These are phyloP conservation scores for Alloteropsis semialata DNA, from an alignment of 176 grass and related monocot species.

Conservation along the genomic window DNA sequence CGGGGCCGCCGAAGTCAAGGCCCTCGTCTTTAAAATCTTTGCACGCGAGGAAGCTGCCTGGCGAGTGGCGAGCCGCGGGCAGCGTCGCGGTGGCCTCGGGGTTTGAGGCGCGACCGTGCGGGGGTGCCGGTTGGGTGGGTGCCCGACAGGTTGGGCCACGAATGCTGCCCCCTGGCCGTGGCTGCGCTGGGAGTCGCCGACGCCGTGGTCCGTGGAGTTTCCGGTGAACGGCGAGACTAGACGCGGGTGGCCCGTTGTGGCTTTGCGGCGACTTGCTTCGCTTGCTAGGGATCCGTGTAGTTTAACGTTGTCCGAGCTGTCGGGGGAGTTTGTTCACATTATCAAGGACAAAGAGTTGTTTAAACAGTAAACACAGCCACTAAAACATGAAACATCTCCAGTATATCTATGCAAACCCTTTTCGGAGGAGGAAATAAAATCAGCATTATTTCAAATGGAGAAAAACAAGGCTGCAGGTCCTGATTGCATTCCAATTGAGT, in stretches of 20 bases:
- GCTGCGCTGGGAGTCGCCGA: neutral
- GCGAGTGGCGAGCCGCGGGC: neutral
- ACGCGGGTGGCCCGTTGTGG: neutral
- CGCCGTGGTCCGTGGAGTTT: neutral
- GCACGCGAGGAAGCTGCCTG: constrained; percentile 1
- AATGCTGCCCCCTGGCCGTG: neutral
- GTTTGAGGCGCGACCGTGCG: neutral
- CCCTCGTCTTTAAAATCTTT: constrained; percentile 15
- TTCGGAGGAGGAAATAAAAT: too few species aligned
- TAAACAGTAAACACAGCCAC: too few species aligned
- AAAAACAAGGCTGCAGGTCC: too few species aligned
- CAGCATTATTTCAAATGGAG: too few species aligned
- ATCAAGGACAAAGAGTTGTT: neutral
- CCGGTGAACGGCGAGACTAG: neutral
- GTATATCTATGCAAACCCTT: too few species aligned
- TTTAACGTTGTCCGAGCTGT: neutral
- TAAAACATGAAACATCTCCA: too few species aligned
- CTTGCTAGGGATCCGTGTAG: neutral
- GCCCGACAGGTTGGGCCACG: constrained; percentile 22
- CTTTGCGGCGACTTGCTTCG: neutral
- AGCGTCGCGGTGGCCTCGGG: neutral
- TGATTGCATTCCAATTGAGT: too few species aligned
- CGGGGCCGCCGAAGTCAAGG: neutral
- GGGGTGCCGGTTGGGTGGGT: constrained; percentile 11
- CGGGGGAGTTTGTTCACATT: neutral